Conservation (phyloP, 768 basidiomycete genomes). For the Calocybe gangraenosa region DNA sequence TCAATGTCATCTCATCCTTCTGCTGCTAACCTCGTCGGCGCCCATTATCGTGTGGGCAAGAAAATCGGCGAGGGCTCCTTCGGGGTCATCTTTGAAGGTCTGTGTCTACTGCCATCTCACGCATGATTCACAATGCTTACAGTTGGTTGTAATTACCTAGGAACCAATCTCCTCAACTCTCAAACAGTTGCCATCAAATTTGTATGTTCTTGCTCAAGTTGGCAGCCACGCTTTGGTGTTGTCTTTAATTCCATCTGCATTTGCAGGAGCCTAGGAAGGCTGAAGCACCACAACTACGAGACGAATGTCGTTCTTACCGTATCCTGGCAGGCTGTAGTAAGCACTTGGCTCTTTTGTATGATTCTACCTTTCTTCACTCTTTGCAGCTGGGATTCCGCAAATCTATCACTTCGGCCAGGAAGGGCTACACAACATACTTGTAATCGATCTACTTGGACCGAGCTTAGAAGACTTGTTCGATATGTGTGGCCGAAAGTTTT, state of each 20-base stretch:
- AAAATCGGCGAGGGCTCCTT: constrained; percentile 99
- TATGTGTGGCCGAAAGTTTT: constrained; percentile 98
- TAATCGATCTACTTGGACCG: constrained; percentile 96
- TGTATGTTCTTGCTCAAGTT: constrained; percentile 51
- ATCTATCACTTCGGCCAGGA: constrained; percentile 99
- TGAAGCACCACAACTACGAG: constrained; percentile 95
- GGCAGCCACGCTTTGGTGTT: constrained; percentile 7
- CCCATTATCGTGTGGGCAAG: constrained; percentile 97
- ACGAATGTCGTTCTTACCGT: constrained; percentile 97
- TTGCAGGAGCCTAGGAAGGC: constrained; percentile 83
- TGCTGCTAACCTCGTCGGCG: constrained; percentile 80
- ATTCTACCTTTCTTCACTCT: constrained; percentile 16
- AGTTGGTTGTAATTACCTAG: constrained; percentile 38
- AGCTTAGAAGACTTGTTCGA: constrained; percentile 98
- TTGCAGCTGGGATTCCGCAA: constrained; percentile 90
- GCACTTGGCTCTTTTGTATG: constrained; percentile 28
- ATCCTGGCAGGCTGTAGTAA: constrained; percentile 86
- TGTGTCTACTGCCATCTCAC: constrained; percentile 7
- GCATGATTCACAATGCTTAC: constrained; percentile 5
- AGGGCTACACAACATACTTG: constrained; percentile 96
- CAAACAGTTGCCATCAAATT: constrained; percentile 99
- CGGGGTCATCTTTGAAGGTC: constrained; percentile 92
- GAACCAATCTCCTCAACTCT: constrained; percentile 95
- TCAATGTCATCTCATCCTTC: constrained; percentile 57
- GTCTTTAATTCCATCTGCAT: constrained; percentile 13